Conservation (phyloP, 2,329 filamentous ascomycete genomes). For the Sphaceloma murrayae region DNA sequence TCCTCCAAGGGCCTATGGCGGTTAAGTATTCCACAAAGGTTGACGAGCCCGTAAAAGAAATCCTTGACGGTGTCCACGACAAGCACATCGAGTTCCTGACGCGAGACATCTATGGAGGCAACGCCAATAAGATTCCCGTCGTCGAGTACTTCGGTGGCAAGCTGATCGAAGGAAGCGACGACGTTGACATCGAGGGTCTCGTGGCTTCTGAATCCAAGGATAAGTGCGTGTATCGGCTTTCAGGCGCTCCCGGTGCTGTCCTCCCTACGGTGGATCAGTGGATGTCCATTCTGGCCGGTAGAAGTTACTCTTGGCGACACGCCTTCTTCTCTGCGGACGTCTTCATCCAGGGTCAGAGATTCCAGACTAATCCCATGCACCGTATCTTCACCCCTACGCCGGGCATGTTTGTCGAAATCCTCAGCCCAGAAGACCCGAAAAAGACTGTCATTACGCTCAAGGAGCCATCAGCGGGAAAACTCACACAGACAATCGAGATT, state of each 20-base stretch:
- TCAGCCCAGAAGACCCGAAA: conserved; percentile 66
- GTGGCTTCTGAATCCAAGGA: conserved; percentile 68
- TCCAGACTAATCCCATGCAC: conserved; percentile 92
- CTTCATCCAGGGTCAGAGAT: conserved; percentile 89
- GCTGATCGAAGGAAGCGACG: conserved; percentile 59
- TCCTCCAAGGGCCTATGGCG: conserved; percentile 88
- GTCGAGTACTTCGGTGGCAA: conserved; percentile 95
- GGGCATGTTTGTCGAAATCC: conserved; percentile 83
- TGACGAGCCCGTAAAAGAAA: conserved; percentile 91
- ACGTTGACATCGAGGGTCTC: conserved; percentile 74
- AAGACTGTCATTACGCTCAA: conserved; percentile 80
- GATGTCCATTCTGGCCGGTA: conserved; percentile 79
- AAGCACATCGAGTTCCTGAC: conserved; percentile 74
- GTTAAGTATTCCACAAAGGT: conserved; percentile 81
- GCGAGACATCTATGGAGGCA: conserved; percentile 66
- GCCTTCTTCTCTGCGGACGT: conserved; percentile 90
- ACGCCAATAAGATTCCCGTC: conserved; percentile 65
- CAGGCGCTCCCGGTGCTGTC: conserved; percentile 60
- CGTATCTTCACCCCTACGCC: conserved; percentile 79
- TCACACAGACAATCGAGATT: conserved; percentile 80
- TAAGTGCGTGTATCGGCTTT: conserved; percentile 78
- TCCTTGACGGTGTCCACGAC: conserved; percentile 82
- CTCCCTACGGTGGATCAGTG: conserved; percentile 75
- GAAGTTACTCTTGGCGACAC: conserved; percentile 82
- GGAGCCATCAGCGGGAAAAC: conserved; percentile 77